phyloP scores from a whole-genome alignment of 2,329 filamentous ascomycete genomes.

The Trichoderma koningii region DNA sequence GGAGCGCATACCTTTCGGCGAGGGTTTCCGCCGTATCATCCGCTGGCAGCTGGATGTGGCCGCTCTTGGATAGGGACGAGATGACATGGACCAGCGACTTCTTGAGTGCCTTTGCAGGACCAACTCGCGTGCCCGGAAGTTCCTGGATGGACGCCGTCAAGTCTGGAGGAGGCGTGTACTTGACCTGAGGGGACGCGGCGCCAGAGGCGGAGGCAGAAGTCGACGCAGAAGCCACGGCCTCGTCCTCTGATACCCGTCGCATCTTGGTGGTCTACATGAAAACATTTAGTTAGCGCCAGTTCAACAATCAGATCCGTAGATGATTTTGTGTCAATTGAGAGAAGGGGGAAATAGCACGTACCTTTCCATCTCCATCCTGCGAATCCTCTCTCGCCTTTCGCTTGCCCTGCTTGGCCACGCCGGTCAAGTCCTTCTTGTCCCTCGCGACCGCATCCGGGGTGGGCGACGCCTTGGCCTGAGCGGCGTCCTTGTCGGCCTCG shows the following conservation, averaged over 20 bases:
- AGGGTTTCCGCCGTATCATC: conserved; percentile 64
- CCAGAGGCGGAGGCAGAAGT: conserved; percentile 28
- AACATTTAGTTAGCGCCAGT: conserved; percentile 24
- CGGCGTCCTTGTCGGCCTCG: conserved; percentile 54
- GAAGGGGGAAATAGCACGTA: conserved; percentile 35
- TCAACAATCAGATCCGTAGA: neutral
- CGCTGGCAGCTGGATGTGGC: conserved; percentile 62
- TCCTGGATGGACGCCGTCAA: conserved; percentile 54
- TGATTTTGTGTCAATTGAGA: too few species aligned
- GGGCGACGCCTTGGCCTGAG: conserved; percentile 45
- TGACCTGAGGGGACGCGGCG: conserved; percentile 36
- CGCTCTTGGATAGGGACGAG: conserved; percentile 65
- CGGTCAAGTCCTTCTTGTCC: conserved; percentile 55
- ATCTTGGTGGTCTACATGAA: conserved; percentile 46
- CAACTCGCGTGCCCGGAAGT: conserved; percentile 65
- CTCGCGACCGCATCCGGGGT: conserved; percentile 46
- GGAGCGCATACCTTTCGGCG: conserved; percentile 70
- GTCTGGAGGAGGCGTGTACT: conserved; percentile 55
- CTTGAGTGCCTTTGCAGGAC: conserved; percentile 68
- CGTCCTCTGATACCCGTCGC: conserved; percentile 58
- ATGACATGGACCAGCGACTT: conserved; percentile 70
- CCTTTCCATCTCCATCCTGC: conserved; percentile 55
- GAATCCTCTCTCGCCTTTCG: conserved; percentile 61
- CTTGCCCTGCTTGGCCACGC: conserved; percentile 50
- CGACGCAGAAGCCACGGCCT: conserved; percentile 39